These are phyloP conservation scores for Colletotrichum brevisporum DNA, from an alignment of 2,329 filamentous ascomycete species.

Conservation along the genomic window DNA sequence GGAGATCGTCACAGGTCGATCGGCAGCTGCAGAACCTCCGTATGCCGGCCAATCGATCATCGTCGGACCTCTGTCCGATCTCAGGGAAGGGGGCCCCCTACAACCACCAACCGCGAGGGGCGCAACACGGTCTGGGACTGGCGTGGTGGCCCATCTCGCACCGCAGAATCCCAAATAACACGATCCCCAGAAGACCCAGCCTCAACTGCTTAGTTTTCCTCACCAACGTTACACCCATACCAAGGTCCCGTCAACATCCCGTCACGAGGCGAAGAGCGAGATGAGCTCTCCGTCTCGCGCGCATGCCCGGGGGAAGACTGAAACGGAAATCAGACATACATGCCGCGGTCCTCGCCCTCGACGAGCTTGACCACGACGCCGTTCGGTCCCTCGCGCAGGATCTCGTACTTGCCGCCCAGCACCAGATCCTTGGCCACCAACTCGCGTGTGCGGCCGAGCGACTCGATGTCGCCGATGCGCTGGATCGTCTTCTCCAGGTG, in stretches of 20 bases:
- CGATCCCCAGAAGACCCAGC: background rate
- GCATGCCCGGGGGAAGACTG: background rate
- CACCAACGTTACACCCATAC: background rate
- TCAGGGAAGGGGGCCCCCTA: slow-evolving; percentile 2
- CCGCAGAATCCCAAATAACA: background rate
- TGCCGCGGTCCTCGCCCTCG: slow-evolving; percentile 53
- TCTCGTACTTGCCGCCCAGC: slow-evolving; percentile 83
- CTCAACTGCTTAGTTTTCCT: background rate
- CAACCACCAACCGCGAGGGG: background rate
- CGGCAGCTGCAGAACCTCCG: background rate
- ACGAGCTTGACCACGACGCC: slow-evolving; percentile 60
- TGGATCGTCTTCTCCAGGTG: slow-evolving; percentile 67
- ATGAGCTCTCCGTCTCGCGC: background rate
- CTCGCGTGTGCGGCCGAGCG: slow-evolving; percentile 92
- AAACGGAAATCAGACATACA: slow-evolving; percentile 11
- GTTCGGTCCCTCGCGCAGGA: slow-evolving; percentile 60
- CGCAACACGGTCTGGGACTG: background rate
- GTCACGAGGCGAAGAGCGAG: background rate
- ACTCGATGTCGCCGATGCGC: slow-evolving; percentile 93
- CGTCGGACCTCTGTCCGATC: slow-evolving; percentile 14
- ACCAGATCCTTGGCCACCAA: slow-evolving; percentile 96
- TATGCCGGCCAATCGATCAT: background rate
- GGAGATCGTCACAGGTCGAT: background rate
- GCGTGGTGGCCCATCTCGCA: slow-evolving; percentile 12
- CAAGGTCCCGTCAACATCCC: slow-evolving; percentile 16